Evolutionary conservation across 2,329 filamentous ascomycete genomes (phyloP), one percentile per base, ranked within the genome.

Genomic region (Penicillium decumbens): DNA sequence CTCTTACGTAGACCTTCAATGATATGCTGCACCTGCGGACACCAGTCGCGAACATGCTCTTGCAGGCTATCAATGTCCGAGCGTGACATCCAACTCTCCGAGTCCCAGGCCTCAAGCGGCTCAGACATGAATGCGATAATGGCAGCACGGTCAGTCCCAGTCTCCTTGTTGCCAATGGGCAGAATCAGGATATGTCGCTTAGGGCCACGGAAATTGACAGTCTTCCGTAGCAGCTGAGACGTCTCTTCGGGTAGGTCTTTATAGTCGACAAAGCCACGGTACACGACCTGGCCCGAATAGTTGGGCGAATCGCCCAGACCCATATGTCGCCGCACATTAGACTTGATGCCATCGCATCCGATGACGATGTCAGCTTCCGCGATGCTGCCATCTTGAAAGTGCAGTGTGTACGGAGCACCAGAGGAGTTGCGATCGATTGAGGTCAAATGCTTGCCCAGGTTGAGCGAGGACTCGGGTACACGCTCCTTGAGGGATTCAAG

Each of bases 261-360:
- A 43, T 70, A 69, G 12, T 62, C 54, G 30, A 68, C 66, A 41
- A 67, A 69, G 1, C 67, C 67, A n/a, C 67, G 65, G 44, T 70
- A 70, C 1, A 69, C 67, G 39, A 69, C 64, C 54, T 70, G 67
- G 12, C 67, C 67, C 0, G 65, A 67, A 51, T 69, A 70, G 27
- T 60, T 65, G 1, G 65, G 65, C 3, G 55, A 44, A 38, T 67
- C 65, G 27, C 37, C 57, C 28, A 66, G 50, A 4, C 62, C 61
- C 42, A 68, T 59, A 27, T 57, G 50, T 15, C 32, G 46, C 13
- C 79, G 67, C 4, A 77, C 72, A 28, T 69, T 67, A 4, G 75
- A 78, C 60, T 76, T 76, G 54, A 78, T 73, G 2, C 76, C 76
- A 54, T 79, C 76, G 46, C 72, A 74, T 3, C 75, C 75, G 43